Evolutionary conservation across 139 green algal species (phyloP), one percentile per base, ranked within the genome.

Genomic region (Pseudopediastrum boryanum): DNA sequence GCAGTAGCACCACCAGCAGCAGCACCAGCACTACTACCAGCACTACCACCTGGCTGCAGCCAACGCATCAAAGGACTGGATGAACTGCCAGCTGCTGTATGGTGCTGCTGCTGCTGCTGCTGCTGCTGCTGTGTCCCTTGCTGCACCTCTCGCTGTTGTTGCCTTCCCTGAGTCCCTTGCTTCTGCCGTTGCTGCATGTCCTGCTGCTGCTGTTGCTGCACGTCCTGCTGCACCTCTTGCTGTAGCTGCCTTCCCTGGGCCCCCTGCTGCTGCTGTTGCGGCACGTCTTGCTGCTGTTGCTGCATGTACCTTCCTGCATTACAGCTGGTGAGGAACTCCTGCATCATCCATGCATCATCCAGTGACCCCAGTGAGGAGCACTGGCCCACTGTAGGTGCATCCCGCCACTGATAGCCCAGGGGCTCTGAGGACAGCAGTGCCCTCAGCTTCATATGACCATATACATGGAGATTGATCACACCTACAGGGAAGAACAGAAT

Each of bases 291-390:
- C 38, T 33, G 29, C 44, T 46, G 31, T 44, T 61, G 71, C 25
- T 38, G 41, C 58, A 43, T 33, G 36, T 75, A 83, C 33, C 23
- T 71, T 21, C 88, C 87, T 33, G 88, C 85, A 27, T 73, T 77
- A 38, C 95, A 62, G 65, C 78, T 90, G 13, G 35, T 67, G 0
- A 71, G 58, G n/a, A 96, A 87, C 79, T 95, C 86, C 16, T 83
- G 61, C 35, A 50, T 23, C 27, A 97, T 65, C 92, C 91, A 97
- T 0, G 67, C 80, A 39, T 88, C 72, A 35, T 86, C 78, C 35
- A 97, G 46, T 44, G 63, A 86, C 2, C 93, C 93, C 58, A 97
- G 70, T 35, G 81, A 91, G 44, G 77, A 89, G 86, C 84, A 96
- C 80, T 97, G 93, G 8, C 83, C 81, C 0, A 90, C 48, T 12